These are phyloP conservation scores for Rhododendron vialii DNA, from an alignment of 148 eudicot species.

Conservation along the genomic window DNA sequence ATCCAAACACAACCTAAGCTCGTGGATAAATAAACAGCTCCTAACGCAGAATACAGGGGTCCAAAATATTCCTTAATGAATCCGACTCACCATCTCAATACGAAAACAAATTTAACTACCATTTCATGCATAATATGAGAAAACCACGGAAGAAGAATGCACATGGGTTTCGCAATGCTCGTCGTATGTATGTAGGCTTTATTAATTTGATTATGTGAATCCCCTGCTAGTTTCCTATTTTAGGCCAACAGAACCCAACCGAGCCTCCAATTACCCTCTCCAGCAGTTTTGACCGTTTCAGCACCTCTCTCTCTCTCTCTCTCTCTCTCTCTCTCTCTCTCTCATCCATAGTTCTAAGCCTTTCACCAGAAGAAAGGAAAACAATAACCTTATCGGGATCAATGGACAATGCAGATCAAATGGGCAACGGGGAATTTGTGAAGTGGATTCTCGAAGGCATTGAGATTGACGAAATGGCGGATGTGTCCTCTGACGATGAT, in stretches of 20 bases:
- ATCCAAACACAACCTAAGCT: neutral
- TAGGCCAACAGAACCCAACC: neutral
- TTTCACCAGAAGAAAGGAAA: neutral
- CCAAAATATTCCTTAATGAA: neutral
- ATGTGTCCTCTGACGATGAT: neutral
- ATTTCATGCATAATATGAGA: neutral
- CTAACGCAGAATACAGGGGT: neutral
- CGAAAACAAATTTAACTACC: neutral
- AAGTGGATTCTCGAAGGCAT: slow-evolving; percentile 33
- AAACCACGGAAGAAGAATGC: neutral
- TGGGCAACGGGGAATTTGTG: slow-evolving; percentile 18
- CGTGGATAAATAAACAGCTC: neutral
- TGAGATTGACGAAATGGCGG: slow-evolving; percentile 21
- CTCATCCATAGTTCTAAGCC: neutral
- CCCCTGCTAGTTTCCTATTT: neutral
- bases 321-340: neutral
- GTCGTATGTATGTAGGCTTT: neutral
- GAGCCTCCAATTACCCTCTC: neutral
- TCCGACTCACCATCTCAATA: neutral
- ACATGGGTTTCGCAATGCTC: neutral
- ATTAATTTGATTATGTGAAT: neutral
- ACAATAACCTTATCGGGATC: neutral
- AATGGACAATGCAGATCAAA: neutral
- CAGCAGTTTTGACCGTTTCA: neutral
- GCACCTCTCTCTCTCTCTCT: neutral